These are phyloP conservation scores for Penicillium olsonii DNA, from an alignment of 2,329 filamentous ascomycete species.

Conservation along the genomic window DNA sequence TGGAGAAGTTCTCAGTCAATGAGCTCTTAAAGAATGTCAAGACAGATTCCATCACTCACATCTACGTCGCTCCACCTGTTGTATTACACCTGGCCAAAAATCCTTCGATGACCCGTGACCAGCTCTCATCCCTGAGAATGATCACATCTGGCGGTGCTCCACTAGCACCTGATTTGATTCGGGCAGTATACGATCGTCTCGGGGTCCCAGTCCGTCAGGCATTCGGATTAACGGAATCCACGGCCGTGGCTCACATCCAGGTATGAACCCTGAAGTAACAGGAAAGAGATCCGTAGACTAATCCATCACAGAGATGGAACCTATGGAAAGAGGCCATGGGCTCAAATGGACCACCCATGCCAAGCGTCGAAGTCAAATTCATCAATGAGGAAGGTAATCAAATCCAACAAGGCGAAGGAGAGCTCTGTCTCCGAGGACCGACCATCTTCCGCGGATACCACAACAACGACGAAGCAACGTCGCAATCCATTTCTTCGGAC, in stretches of 20 bases:
- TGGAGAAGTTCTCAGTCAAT: conserved; percentile 19
- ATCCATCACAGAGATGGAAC: conserved; percentile 14
- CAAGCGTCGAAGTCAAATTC: conserved; percentile 11
- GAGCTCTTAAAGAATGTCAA: conserved; percentile 10
- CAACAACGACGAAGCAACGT: conserved; percentile 67
- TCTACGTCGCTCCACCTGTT: conserved; percentile 21
- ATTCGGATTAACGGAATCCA: conserved; percentile 23
- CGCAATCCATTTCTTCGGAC: conserved; percentile 66
- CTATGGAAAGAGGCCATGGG: conserved; percentile 15
- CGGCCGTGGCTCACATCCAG: conserved; percentile 17
- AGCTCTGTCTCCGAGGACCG: conserved; percentile 70
- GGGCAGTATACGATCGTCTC: conserved; percentile 10
- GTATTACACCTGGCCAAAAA: conserved; percentile 19
- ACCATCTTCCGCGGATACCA: conserved; percentile 76
- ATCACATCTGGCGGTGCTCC: conserved; percentile 23
- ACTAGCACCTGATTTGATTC: conserved; percentile 16
- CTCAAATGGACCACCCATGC: conserved; percentile 19
- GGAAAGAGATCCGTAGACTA: too few relatives aligned
- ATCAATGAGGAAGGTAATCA: background rate
- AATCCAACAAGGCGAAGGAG: conserved; percentile 34
- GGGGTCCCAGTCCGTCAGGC: conserved; percentile 18
- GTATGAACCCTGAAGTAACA: too few relatives aligned
- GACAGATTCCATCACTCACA: conserved; percentile 13
- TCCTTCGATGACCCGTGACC: conserved; percentile 9
- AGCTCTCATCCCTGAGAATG: conserved; percentile 20